Evolutionary conservation across 805 yeast genomes (phyloP), one percentile per base, ranked within the genome.

Genomic region (Starmera dryadoides): DNA sequence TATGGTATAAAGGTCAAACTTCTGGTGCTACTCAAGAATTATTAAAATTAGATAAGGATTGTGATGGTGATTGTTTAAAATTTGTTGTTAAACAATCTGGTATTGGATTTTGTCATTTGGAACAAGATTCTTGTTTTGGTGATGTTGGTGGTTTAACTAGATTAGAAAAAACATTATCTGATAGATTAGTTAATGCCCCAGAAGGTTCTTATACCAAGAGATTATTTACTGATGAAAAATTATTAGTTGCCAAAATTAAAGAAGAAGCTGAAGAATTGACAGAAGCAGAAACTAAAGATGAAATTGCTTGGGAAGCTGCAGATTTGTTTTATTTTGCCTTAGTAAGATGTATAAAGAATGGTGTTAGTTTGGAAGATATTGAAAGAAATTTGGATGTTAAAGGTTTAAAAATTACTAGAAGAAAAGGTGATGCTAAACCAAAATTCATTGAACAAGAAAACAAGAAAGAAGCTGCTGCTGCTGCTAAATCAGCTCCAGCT

Each of bases 181-280:
- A 75, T 33, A 77, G 98, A 56, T 63, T 73, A 39, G 56, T 49
- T 11, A 66, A 68, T 52, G 94, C 98, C 3, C 96, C 96, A 16
- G 86, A 71, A 47, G 96, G 95, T 2, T 89, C 97, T n/a, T 93
- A 93, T 66, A 91, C 98, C 14, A 79, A 82, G 55, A 74, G 98
- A 47, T 68, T 93, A 45, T 88, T 91, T 55, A 71, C 76, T 37
- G 98, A 93, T 62, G 78, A 77, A 31, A 71, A 69, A 20, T 68
- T 93, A 37, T 71, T 93, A 49, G 68, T 72, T 41, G 96, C 98
- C 20, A 86, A 93, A 69, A 81, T 93, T 63, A 78, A 79, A 60
- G 98, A 93, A 65, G 98, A 93, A 63, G 94, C 96, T 33, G 97
- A 91, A 54, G 98, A 93, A 62, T 75, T 93, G 45, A 78, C 88